Evolutionary conservation across 1,284 basidiomycete genomes (phyloP), one percentile per base, ranked within the genome.

Genomic region (Mycosarcoma mackinlayi): DNA sequence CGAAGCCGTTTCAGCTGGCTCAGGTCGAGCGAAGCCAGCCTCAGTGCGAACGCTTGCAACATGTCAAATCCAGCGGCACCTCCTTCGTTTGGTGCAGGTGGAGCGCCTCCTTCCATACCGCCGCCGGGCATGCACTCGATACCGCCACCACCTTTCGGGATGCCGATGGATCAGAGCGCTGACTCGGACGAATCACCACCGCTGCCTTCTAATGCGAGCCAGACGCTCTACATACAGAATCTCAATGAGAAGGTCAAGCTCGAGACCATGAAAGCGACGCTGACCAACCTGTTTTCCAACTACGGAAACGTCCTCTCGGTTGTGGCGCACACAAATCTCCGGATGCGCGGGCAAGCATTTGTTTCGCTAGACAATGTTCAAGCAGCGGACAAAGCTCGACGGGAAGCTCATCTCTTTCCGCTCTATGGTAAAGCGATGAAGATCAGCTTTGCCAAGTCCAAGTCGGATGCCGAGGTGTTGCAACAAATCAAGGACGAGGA

Each of bases 291-390:
- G 44, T 98, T 98, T 87, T 93, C 93, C 83, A 88, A 91, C 30
- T 98, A 98, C 80, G 92, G 93, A 18, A 90, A 91, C 60, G 90
- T 99, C 6, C 84, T 95, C 27, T 93, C 94, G 76, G 92, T 99
- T 16, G 90, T 93, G 8, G 93, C 94, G 6, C 95, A 98, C 84
- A 85, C 86, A 54, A 98, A 97, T 85, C 84, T 97, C 63, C 89
- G 95, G 30, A 98, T 99, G 96, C 88, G 96, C 37, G 95, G 95
- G 11, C 95, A 99, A 85, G 95, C 95, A 6, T 99, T 99, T 80
- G 92, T 99, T 18, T 93, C 92, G 28, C 96, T 98, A 83, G 87
- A 87, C 63, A 88, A 89, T 47, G 86, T 88, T 49, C 90, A 94
- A 59, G 87, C 88, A 52, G 95, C 95, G 28, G 87, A 88, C 78